These are phyloP conservation scores for Talaromyces sp. DNA, from an alignment of 2,329 filamentous ascomycete genomes.

Conservation along the genomic window DNA sequence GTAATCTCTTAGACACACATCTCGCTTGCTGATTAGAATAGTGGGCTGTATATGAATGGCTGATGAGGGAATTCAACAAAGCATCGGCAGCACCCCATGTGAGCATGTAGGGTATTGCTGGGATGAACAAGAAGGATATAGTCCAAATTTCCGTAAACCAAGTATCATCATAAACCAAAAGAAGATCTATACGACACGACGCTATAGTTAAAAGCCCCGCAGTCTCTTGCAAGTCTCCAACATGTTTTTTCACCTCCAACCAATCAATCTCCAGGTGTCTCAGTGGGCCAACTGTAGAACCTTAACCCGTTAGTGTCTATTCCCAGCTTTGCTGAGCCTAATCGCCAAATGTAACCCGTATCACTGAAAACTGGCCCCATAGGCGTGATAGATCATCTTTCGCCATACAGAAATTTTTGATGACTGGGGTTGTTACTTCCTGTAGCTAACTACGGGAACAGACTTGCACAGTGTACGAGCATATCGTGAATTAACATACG, in stretches of 20 bases:
- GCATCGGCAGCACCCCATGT: constrained; percentile 17
- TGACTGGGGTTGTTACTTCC: not conserved
- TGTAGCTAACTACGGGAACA: too few species aligned
- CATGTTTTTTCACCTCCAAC: not conserved
- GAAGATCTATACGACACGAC: not conserved
- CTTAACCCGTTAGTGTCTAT: too few species aligned
- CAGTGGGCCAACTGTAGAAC: not conserved
- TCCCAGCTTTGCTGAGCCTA: too few species aligned
- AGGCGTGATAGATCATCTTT: not conserved
- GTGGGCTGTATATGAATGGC: constrained; percentile 89
- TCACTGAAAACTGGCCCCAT: not conserved
- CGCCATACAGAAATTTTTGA: not conserved
- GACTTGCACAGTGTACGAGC: too few species aligned
- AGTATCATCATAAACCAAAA: not conserved
- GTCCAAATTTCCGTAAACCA: not conserved
- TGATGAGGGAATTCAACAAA: constrained; percentile 56
- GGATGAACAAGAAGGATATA: not conserved
- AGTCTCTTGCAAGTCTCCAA: not conserved
- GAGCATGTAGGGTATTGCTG: constrained; percentile 10
- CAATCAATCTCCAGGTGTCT: not conserved
- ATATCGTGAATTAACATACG: too few species aligned
- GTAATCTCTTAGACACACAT: not conserved
- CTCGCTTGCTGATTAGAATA: constrained; percentile 33
- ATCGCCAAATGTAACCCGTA: not conserved
- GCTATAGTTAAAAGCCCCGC: not conserved